Evolutionary conservation across 2,329 filamentous ascomycete species (phyloP).

Genomic region (Diaporthe nobilis): DNA sequence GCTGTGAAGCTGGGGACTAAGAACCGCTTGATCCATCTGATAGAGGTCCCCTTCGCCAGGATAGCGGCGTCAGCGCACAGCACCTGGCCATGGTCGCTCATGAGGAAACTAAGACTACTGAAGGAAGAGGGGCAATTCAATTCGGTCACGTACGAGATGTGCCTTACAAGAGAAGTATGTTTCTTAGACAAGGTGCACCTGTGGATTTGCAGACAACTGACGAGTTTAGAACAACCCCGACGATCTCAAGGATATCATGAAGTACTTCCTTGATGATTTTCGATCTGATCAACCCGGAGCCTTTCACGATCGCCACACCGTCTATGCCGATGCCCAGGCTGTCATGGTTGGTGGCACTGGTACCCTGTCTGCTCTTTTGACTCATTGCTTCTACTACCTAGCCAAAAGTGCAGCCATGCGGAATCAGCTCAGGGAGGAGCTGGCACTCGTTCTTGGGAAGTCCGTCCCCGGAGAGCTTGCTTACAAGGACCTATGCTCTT

Average conservation of each 20-base stretch:
- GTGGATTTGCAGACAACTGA: not conserved
- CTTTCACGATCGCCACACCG: not conserved
- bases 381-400: not conserved
- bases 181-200: not conserved
- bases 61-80: not conserved
- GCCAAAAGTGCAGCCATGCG: not conserved
- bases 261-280: conserved; percentile 1
- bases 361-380: not conserved
- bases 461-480: not conserved
- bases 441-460: not conserved
- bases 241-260: not conserved
- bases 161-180: not conserved
- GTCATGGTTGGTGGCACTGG: not conserved
- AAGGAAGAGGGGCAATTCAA: not conserved
- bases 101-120: not conserved
- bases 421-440: not conserved
- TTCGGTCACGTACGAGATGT: not conserved
- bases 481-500: not conserved
- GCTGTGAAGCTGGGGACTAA: not conserved
- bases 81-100: not conserved
- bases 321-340: not conserved
- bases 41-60: not conserved
- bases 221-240: not conserved
- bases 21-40: not conserved
- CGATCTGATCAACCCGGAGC: not conserved